Percentiles rank a stretch among this genome's conserved stretches.
Evolutionary conservation across 495 filamentous ascomycete species (phyloP).

Genomic region (Evansstolkia leycettana): DNA sequence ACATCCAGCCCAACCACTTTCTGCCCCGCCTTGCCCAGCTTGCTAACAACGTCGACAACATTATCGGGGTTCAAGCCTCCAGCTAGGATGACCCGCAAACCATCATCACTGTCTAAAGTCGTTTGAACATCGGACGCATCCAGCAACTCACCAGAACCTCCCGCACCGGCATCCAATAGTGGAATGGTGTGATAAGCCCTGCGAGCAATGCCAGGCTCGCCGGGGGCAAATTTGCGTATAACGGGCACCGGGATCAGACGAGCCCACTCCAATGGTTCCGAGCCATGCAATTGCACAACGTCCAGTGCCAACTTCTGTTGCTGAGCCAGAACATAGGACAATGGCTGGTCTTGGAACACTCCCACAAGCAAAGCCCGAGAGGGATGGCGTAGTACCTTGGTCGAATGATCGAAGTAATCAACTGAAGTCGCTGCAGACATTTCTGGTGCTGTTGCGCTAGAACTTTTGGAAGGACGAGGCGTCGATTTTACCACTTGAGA

Average conservation of each 20-base stretch:
- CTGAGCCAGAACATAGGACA: constrained; percentile 65
- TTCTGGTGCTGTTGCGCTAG: constrained; percentile 8
- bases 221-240: constrained; percentile 66
- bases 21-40: constrained; percentile 38
- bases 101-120: constrained; percentile 47
- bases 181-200: constrained; percentile 75
- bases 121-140: constrained; percentile 52
- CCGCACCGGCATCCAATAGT: constrained; percentile 73
- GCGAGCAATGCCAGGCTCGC: constrained; percentile 54
- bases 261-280: constrained; percentile 88
- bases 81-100: constrained; percentile 62
- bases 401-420: constrained; percentile 54
- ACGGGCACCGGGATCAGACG: constrained; percentile 78
- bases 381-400: constrained; percentile 36
- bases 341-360: constrained; percentile 84
- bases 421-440: constrained; percentile 23
- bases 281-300: constrained; percentile 82
- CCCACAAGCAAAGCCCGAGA: constrained; percentile 73
- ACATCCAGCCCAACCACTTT: constrained; percentile 79
- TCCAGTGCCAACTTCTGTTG: constrained; percentile 72
- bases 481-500: constrained; percentile 62
- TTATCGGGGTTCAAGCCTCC: constrained; percentile 73
- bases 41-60: constrained; percentile 47
- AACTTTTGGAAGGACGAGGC: constrained; percentile 34
- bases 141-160: constrained; percentile 67